Evolutionary conservation across 1,139 yeast genomes (phyloP), one percentile per base, ranked within the genome.

Genomic region (Scheffersomyces segobiensis): DNA sequence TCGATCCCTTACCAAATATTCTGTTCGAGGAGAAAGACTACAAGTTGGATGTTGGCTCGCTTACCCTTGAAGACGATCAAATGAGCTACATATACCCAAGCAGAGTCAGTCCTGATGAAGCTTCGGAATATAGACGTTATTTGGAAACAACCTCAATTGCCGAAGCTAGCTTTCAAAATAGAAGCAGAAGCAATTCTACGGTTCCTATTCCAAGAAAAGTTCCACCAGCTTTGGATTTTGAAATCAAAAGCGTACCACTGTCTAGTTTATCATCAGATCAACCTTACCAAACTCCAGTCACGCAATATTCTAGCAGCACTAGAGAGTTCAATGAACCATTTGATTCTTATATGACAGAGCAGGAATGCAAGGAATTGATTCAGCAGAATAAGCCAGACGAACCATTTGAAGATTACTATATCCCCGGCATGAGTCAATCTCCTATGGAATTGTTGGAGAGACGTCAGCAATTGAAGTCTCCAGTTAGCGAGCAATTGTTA

Each of bases 331-430:
- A 60, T 22, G 74, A 71, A 58, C 73, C 73, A 1, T 68, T 58
- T 47, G 73, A 70, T 14, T 62, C 63, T 32, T 69, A 69, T 54
- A 67, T 62, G 10, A 69, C 70, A 3, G 65, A 64, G 19, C 63
- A 59, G 48, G 71, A 65, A 32, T 58, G 47, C 21, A 55, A 26
- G n/a, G 56, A 56, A 49, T 53, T 48, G 26, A 53, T 55, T 4
- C 59, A 56, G 50, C 58, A 56, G 48, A 22, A 58, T 12, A 39
- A 47, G 8, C 52, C 63, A 12, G 64, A 59, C 19, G 79, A 76
- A 53, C 80, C 79, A 1, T 75, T 67, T 57, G 74, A 75, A 3
- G 66, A 68, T 54, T 74, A 76, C 58, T 57, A 60, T 46, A 61
- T 71, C 2, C 42, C 42, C 12, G 17, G 22, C 17, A 56, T 32